Percentiles rank a stretch among this genome's conserved stretches.
These are phyloP conservation scores for Trichoderma asperellum DNA, from an alignment of 2,329 filamentous ascomycete genomes.

Conservation along the genomic window DNA sequence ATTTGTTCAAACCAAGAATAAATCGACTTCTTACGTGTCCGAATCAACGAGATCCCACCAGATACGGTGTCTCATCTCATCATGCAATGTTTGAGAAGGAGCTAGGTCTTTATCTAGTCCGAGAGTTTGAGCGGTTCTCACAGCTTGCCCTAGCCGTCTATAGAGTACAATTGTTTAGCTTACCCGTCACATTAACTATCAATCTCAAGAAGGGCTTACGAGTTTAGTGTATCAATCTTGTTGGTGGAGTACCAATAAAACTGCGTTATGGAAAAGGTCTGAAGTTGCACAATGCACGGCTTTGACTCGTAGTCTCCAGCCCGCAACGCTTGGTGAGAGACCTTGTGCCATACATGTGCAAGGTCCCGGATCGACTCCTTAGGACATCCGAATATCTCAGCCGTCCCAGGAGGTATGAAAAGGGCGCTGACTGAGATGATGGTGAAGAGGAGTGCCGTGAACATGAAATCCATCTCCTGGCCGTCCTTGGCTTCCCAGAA, in stretches of 20 bases:
- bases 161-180: neutral
- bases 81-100: constrained; percentile 25
- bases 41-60: constrained; percentile 32
- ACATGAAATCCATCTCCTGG: constrained; percentile 38
- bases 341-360: constrained; percentile 38
- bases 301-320: constrained; percentile 37
- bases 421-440: constrained; percentile 39
- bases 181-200: neutral
- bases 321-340: constrained; percentile 38
- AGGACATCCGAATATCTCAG: constrained; percentile 33
- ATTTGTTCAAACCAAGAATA: neutral
- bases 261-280: constrained; percentile 39
- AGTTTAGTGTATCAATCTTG: constrained; percentile 39
- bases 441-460: constrained; percentile 39
- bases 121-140: constrained; percentile 28
- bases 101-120: constrained; percentile 26
- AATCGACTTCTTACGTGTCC: constrained; percentile 15
- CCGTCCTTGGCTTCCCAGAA: constrained; percentile 36
- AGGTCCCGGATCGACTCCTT: constrained; percentile 32
- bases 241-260: constrained; percentile 41
- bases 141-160: constrained; percentile 29
- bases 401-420: constrained; percentile 34
- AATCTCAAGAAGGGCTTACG: constrained; percentile 33
- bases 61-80: constrained; percentile 31
- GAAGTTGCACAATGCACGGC: constrained; percentile 37